phyloP scores from a whole-genome alignment of 1,139 yeast species.

The Debaryomyces nepalensis region DNA sequence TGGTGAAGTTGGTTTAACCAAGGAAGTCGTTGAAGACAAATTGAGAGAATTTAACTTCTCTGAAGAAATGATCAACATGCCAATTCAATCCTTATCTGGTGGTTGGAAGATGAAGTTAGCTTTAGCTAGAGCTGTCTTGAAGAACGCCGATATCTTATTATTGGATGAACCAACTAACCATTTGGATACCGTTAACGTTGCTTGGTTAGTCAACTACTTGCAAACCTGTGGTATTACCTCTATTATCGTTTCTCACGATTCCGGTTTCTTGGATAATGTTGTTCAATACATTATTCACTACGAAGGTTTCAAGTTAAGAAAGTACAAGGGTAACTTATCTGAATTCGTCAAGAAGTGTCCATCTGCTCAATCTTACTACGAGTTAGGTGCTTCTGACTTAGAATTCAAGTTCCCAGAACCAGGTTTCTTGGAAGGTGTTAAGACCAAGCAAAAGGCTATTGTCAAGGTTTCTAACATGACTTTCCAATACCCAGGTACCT shows the following conservation, averaged over 20 bases:
- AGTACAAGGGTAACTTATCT: conserved; percentile 99
- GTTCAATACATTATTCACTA: conserved; percentile 98
- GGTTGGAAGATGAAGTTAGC: conserved; percentile 99
- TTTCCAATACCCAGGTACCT: conserved; percentile 99
- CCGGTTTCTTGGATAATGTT: conserved; percentile 98
- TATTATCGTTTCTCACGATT: conserved; percentile 98
- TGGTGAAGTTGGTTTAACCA: conserved; percentile 80
- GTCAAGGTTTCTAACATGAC: conserved; percentile 96
- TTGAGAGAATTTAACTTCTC: conserved; percentile 90
- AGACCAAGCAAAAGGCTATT: conserved; percentile 99
- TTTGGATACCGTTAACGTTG: conserved; percentile 98
- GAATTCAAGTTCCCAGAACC: conserved; percentile 99
- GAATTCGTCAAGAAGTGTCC: conserved; percentile 99
- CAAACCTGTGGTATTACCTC: conserved; percentile 98
- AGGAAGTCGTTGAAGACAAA: conserved; percentile 69
- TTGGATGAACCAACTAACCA: conserved; percentile 99
- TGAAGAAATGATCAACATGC: conserved; percentile 88
- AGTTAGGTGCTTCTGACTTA: conserved; percentile 95
- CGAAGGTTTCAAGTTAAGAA: conserved; percentile 99
- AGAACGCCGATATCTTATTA: conserved; percentile 96
- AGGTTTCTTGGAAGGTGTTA: conserved; percentile 99
- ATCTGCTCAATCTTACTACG: conserved; percentile 98
- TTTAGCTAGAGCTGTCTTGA: conserved; percentile 98
- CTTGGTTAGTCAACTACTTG: conserved; percentile 99
- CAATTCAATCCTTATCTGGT: conserved; percentile 96